Percentiles rank a stretch among this genome's conserved stretches.
Evolutionary conservation across 805 yeast species (phyloP).

Genomic region (Yamadazyma nakazawae): DNA sequence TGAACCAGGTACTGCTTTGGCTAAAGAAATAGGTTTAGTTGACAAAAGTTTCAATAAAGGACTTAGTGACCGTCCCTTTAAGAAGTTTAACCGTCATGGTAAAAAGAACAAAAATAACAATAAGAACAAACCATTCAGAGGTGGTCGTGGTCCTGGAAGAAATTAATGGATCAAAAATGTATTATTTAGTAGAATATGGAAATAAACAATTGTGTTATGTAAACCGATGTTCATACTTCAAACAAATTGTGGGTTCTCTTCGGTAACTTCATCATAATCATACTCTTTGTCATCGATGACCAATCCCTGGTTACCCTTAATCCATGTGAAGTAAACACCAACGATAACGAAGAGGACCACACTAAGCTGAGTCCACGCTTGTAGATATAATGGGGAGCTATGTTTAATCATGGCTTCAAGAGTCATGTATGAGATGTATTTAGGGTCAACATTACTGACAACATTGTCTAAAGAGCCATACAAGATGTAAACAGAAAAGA

Average conservation of each 20-base stretch:
- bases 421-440: background rate
- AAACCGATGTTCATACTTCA: background rate
- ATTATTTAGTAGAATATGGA: background rate
- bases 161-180: background rate
- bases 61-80: constrained; percentile 10
- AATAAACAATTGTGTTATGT: background rate
- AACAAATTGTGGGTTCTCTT: background rate
- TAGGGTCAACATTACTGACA: background rate
- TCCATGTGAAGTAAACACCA: constrained; percentile 26
- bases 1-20: constrained; percentile 60
- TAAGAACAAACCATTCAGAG: background rate
- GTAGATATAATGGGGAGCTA: background rate
- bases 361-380: constrained; percentile 13
- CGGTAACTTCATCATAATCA: background rate
- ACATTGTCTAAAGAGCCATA: background rate
- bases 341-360: constrained; percentile 13
- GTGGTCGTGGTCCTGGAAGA: background rate
- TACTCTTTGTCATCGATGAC: constrained; percentile 19
- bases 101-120: constrained; percentile 1
- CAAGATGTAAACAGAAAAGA: background rate
- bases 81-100: constrained; percentile 3
- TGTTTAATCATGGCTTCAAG: background rate
- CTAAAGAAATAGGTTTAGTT: constrained; percentile 61
- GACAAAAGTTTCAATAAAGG: constrained; percentile 30
- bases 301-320: constrained; percentile 28